These are phyloP conservation scores for Rubus parviflorus DNA, from an alignment of 306 rosid genomes.

Conservation along the genomic window DNA sequence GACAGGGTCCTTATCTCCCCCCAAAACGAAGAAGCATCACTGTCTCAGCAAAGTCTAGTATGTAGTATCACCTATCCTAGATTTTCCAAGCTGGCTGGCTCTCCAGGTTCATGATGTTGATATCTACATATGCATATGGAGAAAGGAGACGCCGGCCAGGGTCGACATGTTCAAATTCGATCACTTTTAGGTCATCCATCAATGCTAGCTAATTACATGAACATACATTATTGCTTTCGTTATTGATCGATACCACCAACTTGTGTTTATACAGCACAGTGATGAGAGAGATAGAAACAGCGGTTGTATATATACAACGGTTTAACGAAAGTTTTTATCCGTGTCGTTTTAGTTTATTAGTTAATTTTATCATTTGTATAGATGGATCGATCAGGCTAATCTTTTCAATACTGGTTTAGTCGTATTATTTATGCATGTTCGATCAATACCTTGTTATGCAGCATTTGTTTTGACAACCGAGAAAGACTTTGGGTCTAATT, in stretches of 20 bases:
- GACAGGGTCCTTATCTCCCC: constrained; percentile 8
- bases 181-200: neutral
- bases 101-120: constrained; percentile 31
- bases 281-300: neutral
- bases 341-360: neutral
- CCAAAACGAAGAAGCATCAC: neutral
- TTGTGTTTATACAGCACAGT: no score
- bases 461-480: no score
- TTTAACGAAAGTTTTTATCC: no score
- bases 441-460: no score
- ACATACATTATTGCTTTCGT: neutral
- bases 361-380: neutral
- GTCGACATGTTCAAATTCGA: neutral
- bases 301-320: neutral
- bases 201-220: neutral
- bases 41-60: constrained; percentile 4
- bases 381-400: neutral
- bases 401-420: no score
- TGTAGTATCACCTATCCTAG: constrained; percentile 17
- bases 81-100: constrained; percentile 37
- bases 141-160: neutral
- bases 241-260: neutral
- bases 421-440: no score
- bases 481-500: no score
- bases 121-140: neutral